A percentile compares a stretch with the other conserved stretches of the same genome.
Evolutionary conservation across 352 stramenopile genomes (phyloP).

Genomic region (Pythium phragmiticola): DNA sequence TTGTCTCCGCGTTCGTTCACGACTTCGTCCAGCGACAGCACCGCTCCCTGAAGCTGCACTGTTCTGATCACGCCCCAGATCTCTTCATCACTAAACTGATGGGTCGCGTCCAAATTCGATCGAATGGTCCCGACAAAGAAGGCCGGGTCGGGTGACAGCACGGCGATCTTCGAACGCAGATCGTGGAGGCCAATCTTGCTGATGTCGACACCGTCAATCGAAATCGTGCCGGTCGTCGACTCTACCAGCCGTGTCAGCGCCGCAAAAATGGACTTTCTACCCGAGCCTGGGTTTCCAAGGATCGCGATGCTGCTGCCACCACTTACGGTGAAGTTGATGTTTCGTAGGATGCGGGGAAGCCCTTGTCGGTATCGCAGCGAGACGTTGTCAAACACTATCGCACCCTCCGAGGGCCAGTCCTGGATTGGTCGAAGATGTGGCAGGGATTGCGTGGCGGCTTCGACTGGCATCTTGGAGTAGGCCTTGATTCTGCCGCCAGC

Average conservation of each 20-base stretch:
- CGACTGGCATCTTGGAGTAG: slow-evolving; percentile 56
- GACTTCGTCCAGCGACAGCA: slow-evolving; percentile 66
- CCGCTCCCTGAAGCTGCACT: slow-evolving; percentile 25
- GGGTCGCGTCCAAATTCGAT: slow-evolving; percentile 88
- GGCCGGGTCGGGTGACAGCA: slow-evolving; percentile 82
- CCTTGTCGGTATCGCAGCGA: slow-evolving; percentile 37
- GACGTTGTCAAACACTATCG: slow-evolving; percentile 33
- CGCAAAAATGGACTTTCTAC: slow-evolving; percentile 37
- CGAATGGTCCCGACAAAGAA: slow-evolving; percentile 87
- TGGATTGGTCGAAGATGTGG: slow-evolving; percentile 13
- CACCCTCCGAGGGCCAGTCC: slow-evolving; percentile 28
- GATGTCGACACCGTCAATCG: slow-evolving; percentile 86
- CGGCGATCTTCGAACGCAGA: slow-evolving; percentile 29
- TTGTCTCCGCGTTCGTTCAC: slow-evolving; percentile 90
- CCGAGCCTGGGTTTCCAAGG: slow-evolving; percentile 21
- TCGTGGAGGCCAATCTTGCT: slow-evolving; percentile 31
- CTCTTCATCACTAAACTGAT: slow-evolving; percentile 51
- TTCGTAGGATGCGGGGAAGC: slow-evolving; percentile 32
- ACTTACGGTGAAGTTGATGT: slow-evolving; percentile 28
- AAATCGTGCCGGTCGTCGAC: slow-evolving; percentile 46
- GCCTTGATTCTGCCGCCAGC: slow-evolving; percentile 69
- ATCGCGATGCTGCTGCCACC: slow-evolving; percentile 27
- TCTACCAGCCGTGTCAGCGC: slow-evolving; percentile 35
- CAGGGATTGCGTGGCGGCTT: slow-evolving; percentile 38
- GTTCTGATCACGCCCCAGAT: slow-evolving; percentile 32